These are phyloP conservation scores for Botryosphaeria agaves DNA, from an alignment of 2,329 filamentous ascomycete species.

Conservation along the genomic window DNA sequence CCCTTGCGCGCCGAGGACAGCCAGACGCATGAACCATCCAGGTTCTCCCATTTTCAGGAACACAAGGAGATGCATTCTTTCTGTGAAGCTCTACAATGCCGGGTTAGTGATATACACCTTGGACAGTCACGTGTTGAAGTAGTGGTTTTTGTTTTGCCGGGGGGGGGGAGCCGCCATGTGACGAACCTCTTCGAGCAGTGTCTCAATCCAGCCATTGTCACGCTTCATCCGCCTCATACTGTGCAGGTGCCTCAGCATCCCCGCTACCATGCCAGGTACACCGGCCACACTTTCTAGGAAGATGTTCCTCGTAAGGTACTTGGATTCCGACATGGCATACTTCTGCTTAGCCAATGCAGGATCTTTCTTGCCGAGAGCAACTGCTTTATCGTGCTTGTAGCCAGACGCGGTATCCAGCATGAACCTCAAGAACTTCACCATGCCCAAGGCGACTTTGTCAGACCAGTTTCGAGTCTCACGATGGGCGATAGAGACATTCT, in stretches of 20 bases:
- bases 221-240: slow-evolving; percentile 72
- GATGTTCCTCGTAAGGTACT: slow-evolving; percentile 81
- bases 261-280: slow-evolving; percentile 92
- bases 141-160: too few species aligned
- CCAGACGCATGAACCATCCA: slow-evolving; percentile 75
- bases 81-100: slow-evolving; percentile 59
- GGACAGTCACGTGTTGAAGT: slow-evolving; percentile 15
- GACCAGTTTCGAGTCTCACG: slow-evolving; percentile 54
- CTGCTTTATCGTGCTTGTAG: slow-evolving; percentile 50
- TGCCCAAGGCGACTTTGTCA: slow-evolving; percentile 61
- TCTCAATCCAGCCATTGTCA: slow-evolving; percentile 63
- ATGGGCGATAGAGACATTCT: slow-evolving; percentile 55
- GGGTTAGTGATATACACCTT: background rate
- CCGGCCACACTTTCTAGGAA: slow-evolving; percentile 92
- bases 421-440: slow-evolving; percentile 60
- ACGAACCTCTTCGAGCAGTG: slow-evolving; percentile 18
- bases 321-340: slow-evolving; percentile 60
- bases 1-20: slow-evolving; percentile 84
- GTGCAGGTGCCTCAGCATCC: slow-evolving; percentile 79
- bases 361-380: slow-evolving; percentile 17
- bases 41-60: slow-evolving; percentile 86
- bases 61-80: slow-evolving; percentile 81
- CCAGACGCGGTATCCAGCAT: slow-evolving; percentile 71
- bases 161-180: too few species aligned
- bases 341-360: slow-evolving; percentile 37